These are phyloP conservation scores for Schwanniomyces vanrijiae DNA, from an alignment of 805 yeast genomes.

Conservation along the genomic window DNA sequence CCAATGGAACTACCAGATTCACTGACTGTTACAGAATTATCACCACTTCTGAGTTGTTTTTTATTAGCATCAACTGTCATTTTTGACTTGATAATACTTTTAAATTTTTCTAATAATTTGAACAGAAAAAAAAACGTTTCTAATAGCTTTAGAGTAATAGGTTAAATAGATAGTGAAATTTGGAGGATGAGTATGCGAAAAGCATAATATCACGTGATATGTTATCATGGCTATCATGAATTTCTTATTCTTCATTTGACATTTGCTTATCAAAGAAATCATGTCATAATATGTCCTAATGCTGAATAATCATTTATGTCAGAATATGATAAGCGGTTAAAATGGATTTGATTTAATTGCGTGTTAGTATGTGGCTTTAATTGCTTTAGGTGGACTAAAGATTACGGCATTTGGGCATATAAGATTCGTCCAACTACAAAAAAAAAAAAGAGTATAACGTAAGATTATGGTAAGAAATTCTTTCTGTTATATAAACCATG, in stretches of 20 bases:
- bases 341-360: no score
- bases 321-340: no score
- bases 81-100: neutral
- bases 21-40: slow-evolving; percentile 3
- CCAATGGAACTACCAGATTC: slow-evolving; percentile 1
- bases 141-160: neutral
- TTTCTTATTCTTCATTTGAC: neutral
- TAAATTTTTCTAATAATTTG: neutral
- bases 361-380: neutral
- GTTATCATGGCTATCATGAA: slow-evolving; percentile 3
- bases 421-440: neutral
- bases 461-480: neutral
- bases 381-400: neutral
- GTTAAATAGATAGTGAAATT: neutral
- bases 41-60: neutral
- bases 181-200: neutral
- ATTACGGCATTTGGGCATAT: no score
- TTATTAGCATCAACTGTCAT: slow-evolving; percentile 6
- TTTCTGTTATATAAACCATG: neutral
- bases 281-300: neutral
- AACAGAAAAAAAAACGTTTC: neutral
- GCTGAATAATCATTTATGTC: no score
- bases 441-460: neutral
- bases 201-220: slow-evolving; percentile 6
- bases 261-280: neutral